These are phyloP conservation scores for Cryptococcus deneoformans DNA, from an alignment of 1,284 basidiomycete genomes.

Conservation along the genomic window DNA sequence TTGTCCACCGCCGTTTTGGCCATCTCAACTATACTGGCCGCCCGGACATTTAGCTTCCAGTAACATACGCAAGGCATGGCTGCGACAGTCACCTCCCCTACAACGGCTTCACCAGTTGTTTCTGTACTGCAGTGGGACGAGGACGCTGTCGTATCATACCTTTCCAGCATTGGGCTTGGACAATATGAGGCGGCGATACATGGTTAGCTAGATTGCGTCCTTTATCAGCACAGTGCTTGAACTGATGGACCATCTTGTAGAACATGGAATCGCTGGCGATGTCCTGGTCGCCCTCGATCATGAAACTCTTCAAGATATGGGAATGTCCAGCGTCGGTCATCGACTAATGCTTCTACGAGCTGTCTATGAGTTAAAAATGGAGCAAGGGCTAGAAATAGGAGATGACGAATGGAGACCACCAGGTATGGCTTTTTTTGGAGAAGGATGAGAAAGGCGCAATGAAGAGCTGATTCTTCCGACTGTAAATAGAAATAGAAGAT, in stretches of 20 bases:
- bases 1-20: neutral
- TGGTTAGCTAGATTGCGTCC: constrained; percentile 48
- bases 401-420: constrained; percentile 85
- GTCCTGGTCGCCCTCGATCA: constrained; percentile 76
- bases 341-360: constrained; percentile 82
- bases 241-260: constrained; percentile 50
- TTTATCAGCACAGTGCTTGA: neutral
- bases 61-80: neutral
- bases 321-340: constrained; percentile 80
- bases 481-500: constrained; percentile 19
- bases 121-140: constrained; percentile 71
- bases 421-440: constrained; percentile 57
- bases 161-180: constrained; percentile 68
- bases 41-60: neutral
- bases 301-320: constrained; percentile 77
- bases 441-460: neutral
- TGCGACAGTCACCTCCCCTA: constrained; percentile 28
- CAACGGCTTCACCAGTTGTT: constrained; percentile 25
- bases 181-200: constrained; percentile 65
- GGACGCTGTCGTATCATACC: constrained; percentile 70
- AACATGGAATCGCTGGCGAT: constrained; percentile 87
- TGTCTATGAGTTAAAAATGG: constrained; percentile 82
- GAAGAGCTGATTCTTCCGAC: neutral
- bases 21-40: neutral
- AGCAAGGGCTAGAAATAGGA: constrained; percentile 76